phyloP scores from a whole-genome alignment of 805 yeast genomes.

The Ogataea paradorogensis region DNA sequence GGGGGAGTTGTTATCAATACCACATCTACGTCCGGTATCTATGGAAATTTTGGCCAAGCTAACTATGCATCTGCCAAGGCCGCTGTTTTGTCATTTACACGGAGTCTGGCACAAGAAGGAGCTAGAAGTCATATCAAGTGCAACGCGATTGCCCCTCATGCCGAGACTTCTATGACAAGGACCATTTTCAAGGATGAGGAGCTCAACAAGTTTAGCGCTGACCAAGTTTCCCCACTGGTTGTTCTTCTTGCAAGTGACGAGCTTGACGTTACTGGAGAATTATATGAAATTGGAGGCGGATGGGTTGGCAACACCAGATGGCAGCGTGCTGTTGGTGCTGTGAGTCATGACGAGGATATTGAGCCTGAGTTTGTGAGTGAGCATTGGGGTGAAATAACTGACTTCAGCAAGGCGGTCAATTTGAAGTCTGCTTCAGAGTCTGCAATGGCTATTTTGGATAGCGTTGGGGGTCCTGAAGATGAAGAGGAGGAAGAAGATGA shows the following conservation, averaged over 20 bases:
- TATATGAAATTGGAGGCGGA: conserved; percentile 93
- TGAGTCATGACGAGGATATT: conserved; percentile 49
- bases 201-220: conserved; percentile 79
- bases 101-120: conserved; percentile 90
- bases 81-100: conserved; percentile 81
- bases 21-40: conserved; percentile 93
- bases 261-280: conserved; percentile 68
- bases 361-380: conserved; percentile 71
- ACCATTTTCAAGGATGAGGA: conserved; percentile 80
- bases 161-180: conserved; percentile 95
- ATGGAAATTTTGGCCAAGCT: conserved; percentile 97
- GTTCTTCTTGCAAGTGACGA: conserved; percentile 75
- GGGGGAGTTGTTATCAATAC: conserved; percentile 84
- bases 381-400: conserved; percentile 61
- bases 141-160: conserved; percentile 92
- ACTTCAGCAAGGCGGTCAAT: conserved; percentile 56
- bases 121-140: conserved; percentile 69
- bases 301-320: conserved; percentile 95
- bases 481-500: conserved; percentile 42
- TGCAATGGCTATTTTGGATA: conserved; percentile 69
- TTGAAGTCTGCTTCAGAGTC: conserved; percentile 71
- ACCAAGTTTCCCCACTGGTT: conserved; percentile 86
- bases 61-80: conserved; percentile 93
- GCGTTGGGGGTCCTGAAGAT: conserved; percentile 50
- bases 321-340: conserved; percentile 89